Evolutionary conservation across 2,329 filamentous ascomycete species (phyloP).

Genomic region (Scedosporium apiospermum): DNA sequence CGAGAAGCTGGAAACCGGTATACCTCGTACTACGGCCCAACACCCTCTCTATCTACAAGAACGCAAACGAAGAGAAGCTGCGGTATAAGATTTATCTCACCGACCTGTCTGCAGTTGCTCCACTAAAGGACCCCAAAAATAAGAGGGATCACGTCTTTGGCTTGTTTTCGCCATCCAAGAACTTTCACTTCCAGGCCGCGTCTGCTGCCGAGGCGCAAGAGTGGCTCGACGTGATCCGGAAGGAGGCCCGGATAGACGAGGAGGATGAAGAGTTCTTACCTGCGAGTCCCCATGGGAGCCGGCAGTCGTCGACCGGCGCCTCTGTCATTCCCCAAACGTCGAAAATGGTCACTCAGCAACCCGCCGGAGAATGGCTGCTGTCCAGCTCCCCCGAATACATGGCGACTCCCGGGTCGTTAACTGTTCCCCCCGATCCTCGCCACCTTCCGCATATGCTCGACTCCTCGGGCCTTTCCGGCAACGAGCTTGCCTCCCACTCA

Average conservation of each 20-base stretch:
- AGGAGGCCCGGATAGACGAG: conserved; percentile 74
- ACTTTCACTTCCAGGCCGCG: conserved; percentile 79
- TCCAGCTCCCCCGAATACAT: conserved; percentile 55
- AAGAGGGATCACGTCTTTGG: conserved; percentile 84
- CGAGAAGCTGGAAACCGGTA: conserved; percentile 87
- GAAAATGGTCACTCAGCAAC: conserved; percentile 14
- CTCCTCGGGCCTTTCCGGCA: conserved; percentile 53
- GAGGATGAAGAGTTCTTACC: conserved; percentile 78
- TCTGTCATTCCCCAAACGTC: conserved; percentile 6
- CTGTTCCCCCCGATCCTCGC: conserved; percentile 24
- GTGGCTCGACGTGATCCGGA: conserved; percentile 77
- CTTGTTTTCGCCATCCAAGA: conserved; percentile 81
- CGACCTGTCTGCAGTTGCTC: conserved; percentile 83
- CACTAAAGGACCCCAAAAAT: conserved; percentile 81
- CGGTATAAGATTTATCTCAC: conserved; percentile 80
- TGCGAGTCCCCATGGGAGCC: conserved; percentile 51
- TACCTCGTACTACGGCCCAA: conserved; percentile 87
- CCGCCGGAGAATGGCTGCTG: conserved; percentile 30
- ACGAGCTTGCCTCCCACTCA: conserved; percentile 68
- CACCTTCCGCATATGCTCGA: conserved; percentile 54
- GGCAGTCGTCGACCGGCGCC: conserved; percentile 24
- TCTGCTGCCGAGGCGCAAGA: conserved; percentile 66
- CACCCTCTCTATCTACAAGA: conserved; percentile 85
- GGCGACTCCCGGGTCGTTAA: conserved; percentile 25
- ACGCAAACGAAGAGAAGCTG: conserved; percentile 80